Percentiles rank a stretch among this genome's conserved stretches.
Evolutionary conservation across 805 yeast genomes (phyloP).

Genomic region (Candida quercuum): DNA sequence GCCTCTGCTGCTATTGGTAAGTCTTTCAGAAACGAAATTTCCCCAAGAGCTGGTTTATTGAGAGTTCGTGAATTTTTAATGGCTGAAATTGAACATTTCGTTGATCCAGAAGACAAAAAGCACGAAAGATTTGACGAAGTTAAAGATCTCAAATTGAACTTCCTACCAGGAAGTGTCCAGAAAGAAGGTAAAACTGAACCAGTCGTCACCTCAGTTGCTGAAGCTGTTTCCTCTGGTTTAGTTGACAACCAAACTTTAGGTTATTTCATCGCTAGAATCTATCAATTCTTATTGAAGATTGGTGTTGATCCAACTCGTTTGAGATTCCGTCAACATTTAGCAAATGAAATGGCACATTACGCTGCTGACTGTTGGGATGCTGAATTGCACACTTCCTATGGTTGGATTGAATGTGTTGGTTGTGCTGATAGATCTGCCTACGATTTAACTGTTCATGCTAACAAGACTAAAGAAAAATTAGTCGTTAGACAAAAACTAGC

Average conservation of each 20-base stretch:
- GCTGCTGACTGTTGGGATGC: constrained; percentile 99
- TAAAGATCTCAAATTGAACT: constrained; percentile 62
- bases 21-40: constrained; percentile 97
- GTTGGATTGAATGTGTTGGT: constrained; percentile 99
- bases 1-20: constrained; percentile 99
- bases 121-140: constrained; percentile 80
- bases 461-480: constrained; percentile 90
- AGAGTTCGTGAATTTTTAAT: constrained; percentile 98
- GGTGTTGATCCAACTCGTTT: constrained; percentile 83
- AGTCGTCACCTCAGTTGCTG: constrained; percentile 67
- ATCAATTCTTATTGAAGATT: constrained; percentile 73
- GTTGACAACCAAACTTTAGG: constrained; percentile 97
- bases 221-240: constrained; percentile 83
- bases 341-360: constrained; percentile 99
- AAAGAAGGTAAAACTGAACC: constrained; percentile 75
- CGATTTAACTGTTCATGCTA: constrained; percentile 92
- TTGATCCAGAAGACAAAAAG: constrained; percentile 83
- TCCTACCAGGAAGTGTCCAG: constrained; percentile 86
- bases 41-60: constrained; percentile 95
- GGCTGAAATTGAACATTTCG: constrained; percentile 99
- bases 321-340: constrained; percentile 98
- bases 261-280: constrained; percentile 92
- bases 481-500: constrained; percentile 89
- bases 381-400: constrained; percentile 90
- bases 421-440: constrained; percentile 99